A percentile compares a stretch with the other conserved stretches of the same genome.
Evolutionary conservation across 306 rosid species (phyloP).

Genomic region (Corylus americana): DNA sequence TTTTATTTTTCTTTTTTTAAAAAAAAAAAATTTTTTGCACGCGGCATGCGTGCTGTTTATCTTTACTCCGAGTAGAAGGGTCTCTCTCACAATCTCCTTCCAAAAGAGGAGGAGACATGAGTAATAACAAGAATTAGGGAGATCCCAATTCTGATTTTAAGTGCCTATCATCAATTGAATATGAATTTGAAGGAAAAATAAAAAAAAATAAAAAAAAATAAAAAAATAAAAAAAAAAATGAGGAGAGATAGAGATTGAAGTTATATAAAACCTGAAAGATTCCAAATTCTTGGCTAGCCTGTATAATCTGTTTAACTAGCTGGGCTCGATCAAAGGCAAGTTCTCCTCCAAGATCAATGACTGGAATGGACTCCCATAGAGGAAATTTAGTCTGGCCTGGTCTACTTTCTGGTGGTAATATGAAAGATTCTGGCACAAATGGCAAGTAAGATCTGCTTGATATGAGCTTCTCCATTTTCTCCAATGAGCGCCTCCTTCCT

Average conservation of each 20-base stretch:
- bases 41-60: too few relatives aligned
- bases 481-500: not conserved
- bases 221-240: not conserved
- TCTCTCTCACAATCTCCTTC: too few relatives aligned
- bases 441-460: not conserved
- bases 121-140: too few relatives aligned
- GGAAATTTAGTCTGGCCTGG: not conserved
- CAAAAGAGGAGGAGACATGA: too few relatives aligned
- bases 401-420: slow-evolving; percentile 6
- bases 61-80: too few relatives aligned
- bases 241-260: not conserved
- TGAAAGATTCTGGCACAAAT: slow-evolving; percentile 14
- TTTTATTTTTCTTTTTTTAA: too few relatives aligned
- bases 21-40: too few relatives aligned
- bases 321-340: not conserved
- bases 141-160: too few relatives aligned
- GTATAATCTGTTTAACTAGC: slow-evolving; percentile 7
- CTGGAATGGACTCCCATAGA: not conserved
- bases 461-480: slow-evolving; percentile 30
- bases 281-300: slow-evolving; percentile 18
- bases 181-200: not conserved
- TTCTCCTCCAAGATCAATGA: slow-evolving; percentile 5
- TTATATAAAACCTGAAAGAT: slow-evolving; percentile 15
- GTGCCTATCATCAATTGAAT: not conserved
- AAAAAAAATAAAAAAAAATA: too few relatives aligned